phyloP scores from a whole-genome alignment of 2,329 filamentous ascomycete species.

The Alternaria novae-zelandiae region DNA sequence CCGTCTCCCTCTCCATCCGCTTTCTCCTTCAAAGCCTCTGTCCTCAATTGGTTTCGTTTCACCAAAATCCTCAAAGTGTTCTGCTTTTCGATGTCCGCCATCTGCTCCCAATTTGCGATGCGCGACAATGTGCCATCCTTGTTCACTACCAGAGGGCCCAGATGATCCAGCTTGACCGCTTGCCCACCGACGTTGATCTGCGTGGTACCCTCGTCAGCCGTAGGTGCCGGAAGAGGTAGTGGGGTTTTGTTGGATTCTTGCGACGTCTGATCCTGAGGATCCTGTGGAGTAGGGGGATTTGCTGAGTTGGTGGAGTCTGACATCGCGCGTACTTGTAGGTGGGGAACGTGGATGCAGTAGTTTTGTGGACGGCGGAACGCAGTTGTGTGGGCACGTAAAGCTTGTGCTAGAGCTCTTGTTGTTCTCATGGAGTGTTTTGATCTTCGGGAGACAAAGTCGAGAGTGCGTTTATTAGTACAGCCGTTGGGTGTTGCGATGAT shows the following conservation, averaged over 20 bases:
- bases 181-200: slow-evolving; percentile 40
- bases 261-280: not conserved
- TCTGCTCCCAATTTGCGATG: slow-evolving; percentile 75
- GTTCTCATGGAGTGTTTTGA: not conserved
- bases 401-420: not conserved
- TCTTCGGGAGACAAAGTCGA: not conserved
- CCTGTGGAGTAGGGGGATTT: not conserved
- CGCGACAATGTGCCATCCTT: slow-evolving; percentile 73
- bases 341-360: not conserved
- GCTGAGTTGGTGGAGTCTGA: not conserved
- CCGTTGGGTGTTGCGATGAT: not conserved
- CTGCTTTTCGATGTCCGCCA: slow-evolving; percentile 71
- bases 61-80: slow-evolving; percentile 72
- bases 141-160: slow-evolving; percentile 78
- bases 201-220: slow-evolving; percentile 4
- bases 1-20: not conserved
- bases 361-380: not conserved
- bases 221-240: slow-evolving; percentile 6
- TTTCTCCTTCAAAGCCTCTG: slow-evolving; percentile 60
- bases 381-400: not conserved
- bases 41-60: slow-evolving; percentile 70
- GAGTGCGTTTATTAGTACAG: not conserved
- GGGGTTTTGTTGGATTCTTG: not conserved
- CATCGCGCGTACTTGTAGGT: not conserved
- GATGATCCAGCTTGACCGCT: slow-evolving; percentile 66